Base-by-base conservation (phyloP, 2,329 filamentous ascomycete genomes). In the Anthostomella pinea region DNA sequence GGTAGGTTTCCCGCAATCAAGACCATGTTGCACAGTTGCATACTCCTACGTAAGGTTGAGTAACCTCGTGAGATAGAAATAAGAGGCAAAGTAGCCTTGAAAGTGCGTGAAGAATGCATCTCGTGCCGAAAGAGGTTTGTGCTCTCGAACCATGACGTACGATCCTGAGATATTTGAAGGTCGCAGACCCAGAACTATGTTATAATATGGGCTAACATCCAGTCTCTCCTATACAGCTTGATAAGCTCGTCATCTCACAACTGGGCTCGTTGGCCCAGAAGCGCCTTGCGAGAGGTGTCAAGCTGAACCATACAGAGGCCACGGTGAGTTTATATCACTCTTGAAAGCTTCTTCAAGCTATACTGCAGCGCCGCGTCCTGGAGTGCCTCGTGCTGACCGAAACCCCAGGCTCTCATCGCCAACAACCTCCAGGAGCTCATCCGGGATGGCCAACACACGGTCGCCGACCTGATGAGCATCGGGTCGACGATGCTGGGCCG, bases 351-450 rank as follows among this genome's bases (percentile, higher is more conserved):
- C 11, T 21, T 33, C 5, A 7, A n/a, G 10, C n/a, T n/a, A 10
- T 13, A 23, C 11, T 19, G 30, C 13, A 28, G 10, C 5, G 17
- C 9, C 10, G 15, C 13, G 13, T 30, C 25, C 14, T 26, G 9
- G 6, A 15, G 17, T 21, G 14, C 9, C 32, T 33, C 24, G 33
- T 6, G 21, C 39, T 39, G 34, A 35, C 30, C 38, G 9, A 6
- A 16, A 16, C 14, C 23, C 15, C 32, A 85, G 82, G 85, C 84
- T 18, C 75, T 90, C 49, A 94, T 96, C 56, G 83, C 90, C 45
- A 89, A 79, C 59, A 90, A 90, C 62, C 75, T 97, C 32, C 91
- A 96, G 64, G 91, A 97, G 76, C 83, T 96, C 54, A 94, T 97
- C 62, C 90, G 91, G 62, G 91, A 97, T 91, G 91, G 91, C 59